Conservation (phyloP, 164 flowering plant genomes). For the Vitis rotundifolia region DNA sequence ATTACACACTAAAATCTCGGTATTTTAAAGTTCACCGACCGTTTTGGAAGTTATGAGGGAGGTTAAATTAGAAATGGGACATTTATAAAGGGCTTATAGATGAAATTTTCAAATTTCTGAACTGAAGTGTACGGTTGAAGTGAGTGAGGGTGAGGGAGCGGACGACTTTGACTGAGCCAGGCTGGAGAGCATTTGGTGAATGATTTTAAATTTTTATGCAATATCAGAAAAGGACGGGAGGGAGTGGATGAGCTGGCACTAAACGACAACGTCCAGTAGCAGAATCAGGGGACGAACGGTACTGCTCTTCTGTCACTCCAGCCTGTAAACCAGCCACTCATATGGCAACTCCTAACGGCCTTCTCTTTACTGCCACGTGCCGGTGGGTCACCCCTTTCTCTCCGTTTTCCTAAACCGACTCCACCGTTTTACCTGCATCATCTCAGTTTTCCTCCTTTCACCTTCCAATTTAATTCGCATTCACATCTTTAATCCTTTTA, state of each 20-base stretch:
- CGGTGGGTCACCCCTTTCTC: slow-evolving; percentile 4
- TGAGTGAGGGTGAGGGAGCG: slow-evolving; percentile 8
- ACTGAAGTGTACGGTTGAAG: slow-evolving; percentile 16
- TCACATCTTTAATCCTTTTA: not conserved
- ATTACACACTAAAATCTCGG: slow-evolving; percentile 4
- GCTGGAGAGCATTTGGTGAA: slow-evolving; percentile 54
- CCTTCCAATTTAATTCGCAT: not conserved
- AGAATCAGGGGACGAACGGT: slow-evolving; percentile 23
- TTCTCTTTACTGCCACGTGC: slow-evolving; percentile 15
- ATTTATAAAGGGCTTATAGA: not conserved
- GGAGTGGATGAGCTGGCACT: slow-evolving; percentile 18
- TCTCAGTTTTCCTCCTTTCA: not conserved
- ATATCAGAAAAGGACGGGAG: slow-evolving; percentile 18
- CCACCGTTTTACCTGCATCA: slow-evolving; percentile 5
- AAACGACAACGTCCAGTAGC: slow-evolving; percentile 33
- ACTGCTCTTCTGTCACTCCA: slow-evolving; percentile 25
- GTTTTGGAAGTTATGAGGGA: slow-evolving; percentile 35
- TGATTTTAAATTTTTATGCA: not conserved
- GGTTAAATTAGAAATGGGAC: slow-evolving; percentile 4
- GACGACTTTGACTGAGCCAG: slow-evolving; percentile 57
- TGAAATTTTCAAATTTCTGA: not conserved
- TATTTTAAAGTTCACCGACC: slow-evolving; percentile 20
- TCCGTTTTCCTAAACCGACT: slow-evolving; percentile 21
- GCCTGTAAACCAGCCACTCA: slow-evolving; percentile 22
- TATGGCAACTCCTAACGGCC: slow-evolving; percentile 6